Conservation (phyloP, 176 grass and related monocot genomes). For the Ensete ventricosum region DNA sequence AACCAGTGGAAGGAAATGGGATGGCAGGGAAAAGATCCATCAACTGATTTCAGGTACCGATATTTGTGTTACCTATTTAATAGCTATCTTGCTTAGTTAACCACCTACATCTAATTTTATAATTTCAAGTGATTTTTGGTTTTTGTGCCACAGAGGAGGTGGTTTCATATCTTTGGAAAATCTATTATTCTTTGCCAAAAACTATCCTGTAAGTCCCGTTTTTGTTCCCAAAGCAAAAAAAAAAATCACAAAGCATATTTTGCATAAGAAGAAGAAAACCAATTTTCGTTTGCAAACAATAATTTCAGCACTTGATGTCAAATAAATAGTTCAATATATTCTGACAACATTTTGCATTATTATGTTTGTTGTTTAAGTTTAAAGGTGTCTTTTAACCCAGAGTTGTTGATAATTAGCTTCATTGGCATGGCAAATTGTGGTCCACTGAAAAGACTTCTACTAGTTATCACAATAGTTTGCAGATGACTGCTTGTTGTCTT, state of each 20-base stretch:
- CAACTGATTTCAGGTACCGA: slow-evolving; percentile 90
- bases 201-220: slow-evolving; percentile 51
- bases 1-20: slow-evolving; percentile 99
- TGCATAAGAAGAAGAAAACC: neutral
- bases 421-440: no score
- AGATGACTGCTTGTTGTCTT: no score
- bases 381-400: no score
- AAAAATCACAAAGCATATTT: neutral
- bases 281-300: neutral
- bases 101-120: neutral
- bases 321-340: no score
- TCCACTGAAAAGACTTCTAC: no score
- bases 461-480: no score
- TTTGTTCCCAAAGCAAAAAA: neutral
- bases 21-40: slow-evolving; percentile 98
- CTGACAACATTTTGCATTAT: no score
- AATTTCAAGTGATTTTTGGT: slow-evolving; percentile 16
- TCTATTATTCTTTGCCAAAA: slow-evolving; percentile 78
- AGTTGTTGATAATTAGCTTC: no score
- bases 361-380: no score
- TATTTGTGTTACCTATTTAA: neutral
- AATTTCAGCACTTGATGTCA: no score
- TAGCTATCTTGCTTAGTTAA: neutral
- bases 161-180: slow-evolving; percentile 99
- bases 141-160: slow-evolving; percentile 58